A percentile compares a stretch with the other conserved stretches of the same genome.
These are phyloP conservation scores for Protoeuglena noctilucae DNA, from an alignment of 139 green algal species.

Conservation along the genomic window DNA sequence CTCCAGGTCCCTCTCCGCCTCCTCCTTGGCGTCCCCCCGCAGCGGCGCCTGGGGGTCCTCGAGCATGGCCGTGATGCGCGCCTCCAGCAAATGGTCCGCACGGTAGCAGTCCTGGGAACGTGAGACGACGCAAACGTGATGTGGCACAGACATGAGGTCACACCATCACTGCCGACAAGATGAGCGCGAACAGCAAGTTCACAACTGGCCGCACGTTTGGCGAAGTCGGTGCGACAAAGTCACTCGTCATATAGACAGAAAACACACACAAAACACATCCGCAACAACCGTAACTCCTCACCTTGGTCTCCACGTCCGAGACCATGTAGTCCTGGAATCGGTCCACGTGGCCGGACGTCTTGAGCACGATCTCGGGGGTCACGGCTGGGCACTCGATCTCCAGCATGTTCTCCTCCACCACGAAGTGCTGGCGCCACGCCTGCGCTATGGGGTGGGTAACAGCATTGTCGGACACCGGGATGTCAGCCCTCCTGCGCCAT, in stretches of 20 bases:
- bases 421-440: conserved; percentile 86
- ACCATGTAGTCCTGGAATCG: conserved; percentile 97
- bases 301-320: conserved; percentile 62
- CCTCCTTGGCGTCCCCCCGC: conserved; percentile 60
- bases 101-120: conserved; percentile 58
- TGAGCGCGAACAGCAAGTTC: too few species aligned
- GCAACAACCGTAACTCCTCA: too few species aligned
- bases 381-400: conserved; percentile 95
- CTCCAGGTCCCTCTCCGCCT: too few species aligned
- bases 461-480: background rate
- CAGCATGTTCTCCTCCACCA: conserved; percentile 96
- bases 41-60: conserved; percentile 46
- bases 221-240: too few species aligned
- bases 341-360: conserved; percentile 90
- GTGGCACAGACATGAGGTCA: background rate
- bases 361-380: conserved; percentile 84
- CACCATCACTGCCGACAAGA: too few species aligned
- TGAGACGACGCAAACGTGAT: background rate
- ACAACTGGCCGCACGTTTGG: too few species aligned
- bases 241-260: conserved; percentile 1
- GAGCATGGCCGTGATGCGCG: background rate
- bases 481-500: background rate
- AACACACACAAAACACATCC: background rate
- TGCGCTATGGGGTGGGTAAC: conserved; percentile 8
- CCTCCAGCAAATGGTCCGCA: conserved; percentile 90